Evolutionary conservation across 805 yeast species (phyloP).

Genomic region (Wickerhamomyces kurtzmanii): DNA sequence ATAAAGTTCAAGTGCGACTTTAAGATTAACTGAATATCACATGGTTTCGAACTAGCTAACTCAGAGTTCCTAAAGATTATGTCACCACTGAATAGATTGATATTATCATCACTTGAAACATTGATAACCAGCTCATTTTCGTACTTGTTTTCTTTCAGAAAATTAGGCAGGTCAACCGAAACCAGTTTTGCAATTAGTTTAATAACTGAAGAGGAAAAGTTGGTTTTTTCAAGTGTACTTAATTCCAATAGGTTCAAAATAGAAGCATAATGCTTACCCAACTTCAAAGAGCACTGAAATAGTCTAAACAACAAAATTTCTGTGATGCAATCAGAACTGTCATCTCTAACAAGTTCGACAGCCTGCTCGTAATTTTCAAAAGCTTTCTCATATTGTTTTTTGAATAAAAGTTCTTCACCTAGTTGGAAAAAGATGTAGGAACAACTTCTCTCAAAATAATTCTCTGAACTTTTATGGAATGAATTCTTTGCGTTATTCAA

Average conservation of each 20-base stretch:
- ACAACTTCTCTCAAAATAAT: slow-evolving; percentile 27
- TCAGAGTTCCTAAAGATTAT: slow-evolving; percentile 11
- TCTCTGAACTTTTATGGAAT: slow-evolving; percentile 23
- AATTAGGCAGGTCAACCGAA: slow-evolving; percentile 1
- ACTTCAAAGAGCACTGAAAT: slow-evolving; percentile 24
- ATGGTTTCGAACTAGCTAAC: slow-evolving; percentile 10
- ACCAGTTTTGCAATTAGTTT: slow-evolving; percentile 2
- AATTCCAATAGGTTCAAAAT: slow-evolving; percentile 23
- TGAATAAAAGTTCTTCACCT: slow-evolving; percentile 34
- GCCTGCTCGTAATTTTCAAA: slow-evolving; percentile 30
- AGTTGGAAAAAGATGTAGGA: slow-evolving; percentile 36
- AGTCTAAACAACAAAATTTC: slow-evolving; percentile 24
- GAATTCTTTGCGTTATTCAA: slow-evolving; percentile 26
- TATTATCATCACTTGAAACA: slow-evolving; percentile 14
- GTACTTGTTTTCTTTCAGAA: slow-evolving; percentile 2
- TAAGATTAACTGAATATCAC: slow-evolving; percentile 21
- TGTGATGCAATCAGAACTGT: slow-evolving; percentile 28
- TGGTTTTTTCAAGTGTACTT: slow-evolving; percentile 12
- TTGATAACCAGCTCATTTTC: slow-evolving; percentile 9
- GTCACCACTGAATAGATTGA: slow-evolving; percentile 14
- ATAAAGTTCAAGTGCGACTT: slow-evolving; percentile 16
- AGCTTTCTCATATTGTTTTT: slow-evolving; percentile 28
- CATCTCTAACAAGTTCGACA: slow-evolving; percentile 25
- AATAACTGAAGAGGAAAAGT: slow-evolving; percentile 1
- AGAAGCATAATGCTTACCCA: slow-evolving; percentile 22